Evolutionary conservation across 345 rosid genomes (phyloP).

Genomic region (Eutrema heterophyllum): DNA sequence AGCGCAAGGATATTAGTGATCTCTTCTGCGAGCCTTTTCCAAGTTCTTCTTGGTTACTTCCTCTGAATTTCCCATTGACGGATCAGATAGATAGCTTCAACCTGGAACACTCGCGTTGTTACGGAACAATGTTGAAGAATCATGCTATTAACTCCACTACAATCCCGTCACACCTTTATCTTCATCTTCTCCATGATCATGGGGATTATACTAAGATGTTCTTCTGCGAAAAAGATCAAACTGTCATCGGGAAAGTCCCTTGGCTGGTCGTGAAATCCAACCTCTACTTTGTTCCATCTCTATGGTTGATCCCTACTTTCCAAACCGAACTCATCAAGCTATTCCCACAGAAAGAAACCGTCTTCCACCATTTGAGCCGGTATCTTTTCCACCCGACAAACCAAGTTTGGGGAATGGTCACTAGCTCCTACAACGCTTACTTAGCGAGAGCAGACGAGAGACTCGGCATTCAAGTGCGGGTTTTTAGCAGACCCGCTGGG

Average conservation of each 20-base stretch:
- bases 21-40: constrained; percentile 64
- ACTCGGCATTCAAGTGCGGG: constrained; percentile 32
- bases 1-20: constrained; percentile 40
- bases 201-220: no score
- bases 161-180: no score
- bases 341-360: constrained; percentile 28
- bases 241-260: no score
- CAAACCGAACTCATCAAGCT: no score
- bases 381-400: constrained; percentile 36
- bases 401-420: constrained; percentile 33
- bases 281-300: no score
- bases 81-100: constrained; percentile 30
- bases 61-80: constrained; percentile 44
- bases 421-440: constrained; percentile 16
- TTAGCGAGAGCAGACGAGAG: constrained; percentile 28
- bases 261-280: no score
- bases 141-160: no score
- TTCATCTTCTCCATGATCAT: no score
- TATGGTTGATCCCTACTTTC: no score
- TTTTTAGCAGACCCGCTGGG: background rate
- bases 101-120: background rate
- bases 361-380: constrained; percentile 30
- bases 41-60: constrained; percentile 48
- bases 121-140: no score
- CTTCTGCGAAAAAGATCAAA: no score